Evolutionary conservation across 2,329 filamentous ascomycete species (phyloP).

Genomic region (Ophiocordyceps australis): DNA sequence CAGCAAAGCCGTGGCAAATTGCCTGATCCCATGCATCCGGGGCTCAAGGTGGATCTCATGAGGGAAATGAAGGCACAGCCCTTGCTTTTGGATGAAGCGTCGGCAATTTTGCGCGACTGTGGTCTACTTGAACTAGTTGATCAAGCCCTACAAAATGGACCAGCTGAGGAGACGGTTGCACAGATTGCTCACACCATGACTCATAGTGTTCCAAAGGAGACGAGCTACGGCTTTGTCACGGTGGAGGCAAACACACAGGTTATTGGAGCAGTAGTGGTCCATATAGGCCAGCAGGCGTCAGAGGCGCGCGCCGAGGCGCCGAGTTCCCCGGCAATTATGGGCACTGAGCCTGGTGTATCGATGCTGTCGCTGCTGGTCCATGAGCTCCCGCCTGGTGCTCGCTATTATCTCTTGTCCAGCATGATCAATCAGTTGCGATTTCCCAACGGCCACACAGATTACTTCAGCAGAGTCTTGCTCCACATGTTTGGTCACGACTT

Average conservation of each 20-base stretch:
- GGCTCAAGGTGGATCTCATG: slow-evolving; percentile 58
- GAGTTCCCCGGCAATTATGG: slow-evolving; percentile 29
- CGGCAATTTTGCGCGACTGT: slow-evolving; percentile 29
- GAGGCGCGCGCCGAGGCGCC: slow-evolving; percentile 37
- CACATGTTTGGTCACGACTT: slow-evolving; percentile 68
- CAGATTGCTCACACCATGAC: slow-evolving; percentile 60
- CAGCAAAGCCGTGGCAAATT: slow-evolving; percentile 47
- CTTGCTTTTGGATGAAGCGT: slow-evolving; percentile 43
- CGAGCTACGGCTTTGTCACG: slow-evolving; percentile 46
- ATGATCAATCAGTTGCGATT: slow-evolving; percentile 87
- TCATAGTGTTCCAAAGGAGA: slow-evolving; percentile 35
- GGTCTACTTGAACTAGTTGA: slow-evolving; percentile 43
- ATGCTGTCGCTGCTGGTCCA: slow-evolving; percentile 62
- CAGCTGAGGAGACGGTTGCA: slow-evolving; percentile 55
- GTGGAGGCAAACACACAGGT: slow-evolving; percentile 52
- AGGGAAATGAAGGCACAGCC: slow-evolving; percentile 57
- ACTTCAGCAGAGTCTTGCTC: slow-evolving; percentile 74
- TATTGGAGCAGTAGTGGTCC: slow-evolving; percentile 68
- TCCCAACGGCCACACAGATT: slow-evolving; percentile 78
- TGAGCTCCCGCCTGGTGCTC: slow-evolving; percentile 55
- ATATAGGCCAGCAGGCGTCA: slow-evolving; percentile 60
- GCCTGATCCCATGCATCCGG: slow-evolving; percentile 32
- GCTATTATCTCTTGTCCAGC: slow-evolving; percentile 69
- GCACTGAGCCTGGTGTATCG: slow-evolving; percentile 36
- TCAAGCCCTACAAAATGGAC: slow-evolving; percentile 39